Conservation (phyloP, 495 filamentous ascomycete species). For the Aspergillus hancockii region DNA sequence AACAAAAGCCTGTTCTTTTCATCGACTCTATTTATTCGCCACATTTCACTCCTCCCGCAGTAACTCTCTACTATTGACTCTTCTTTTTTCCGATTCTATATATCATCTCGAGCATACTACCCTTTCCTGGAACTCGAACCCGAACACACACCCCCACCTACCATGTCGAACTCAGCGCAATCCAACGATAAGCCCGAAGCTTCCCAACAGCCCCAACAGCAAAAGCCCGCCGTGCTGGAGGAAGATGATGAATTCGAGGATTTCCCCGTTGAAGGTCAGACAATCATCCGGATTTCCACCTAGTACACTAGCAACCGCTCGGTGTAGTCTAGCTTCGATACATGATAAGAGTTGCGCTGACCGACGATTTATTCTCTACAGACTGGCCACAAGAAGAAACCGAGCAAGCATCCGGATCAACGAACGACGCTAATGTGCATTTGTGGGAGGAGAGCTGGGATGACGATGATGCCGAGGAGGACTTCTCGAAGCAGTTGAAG, state of each 20-base stretch:
- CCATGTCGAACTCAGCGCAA: slow-evolving; percentile 46
- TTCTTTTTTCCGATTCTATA: too few species aligned
- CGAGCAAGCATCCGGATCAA: slow-evolving; percentile 63
- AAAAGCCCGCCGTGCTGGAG: slow-evolving; percentile 71
- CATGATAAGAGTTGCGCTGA: slow-evolving; percentile 7
- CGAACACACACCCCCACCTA: slow-evolving; percentile 21
- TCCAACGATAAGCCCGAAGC: slow-evolving; percentile 39
- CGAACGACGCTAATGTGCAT: slow-evolving; percentile 64
- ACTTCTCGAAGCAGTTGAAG: slow-evolving; percentile 95
- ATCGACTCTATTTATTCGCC: neutral
- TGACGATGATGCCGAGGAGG: slow-evolving; percentile 95
- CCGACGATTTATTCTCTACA: slow-evolving; percentile 32
- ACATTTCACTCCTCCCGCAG: neutral
- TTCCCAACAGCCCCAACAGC: slow-evolving; percentile 49
- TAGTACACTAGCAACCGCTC: neutral
- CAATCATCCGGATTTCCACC: neutral
- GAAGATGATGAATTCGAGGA: slow-evolving; percentile 99
- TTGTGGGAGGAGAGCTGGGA: slow-evolving; percentile 99
- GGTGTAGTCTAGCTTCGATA: neutral
- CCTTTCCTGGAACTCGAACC: slow-evolving; percentile 9
- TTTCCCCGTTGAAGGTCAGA: slow-evolving; percentile 89
- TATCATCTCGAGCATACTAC: neutral
- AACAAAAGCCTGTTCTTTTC: neutral
- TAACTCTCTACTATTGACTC: too few species aligned
- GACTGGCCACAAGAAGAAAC: slow-evolving; percentile 89